Evolutionary conservation across 108 stramenopile species (phyloP).

Genomic region (Nitzschia sp.): DNA sequence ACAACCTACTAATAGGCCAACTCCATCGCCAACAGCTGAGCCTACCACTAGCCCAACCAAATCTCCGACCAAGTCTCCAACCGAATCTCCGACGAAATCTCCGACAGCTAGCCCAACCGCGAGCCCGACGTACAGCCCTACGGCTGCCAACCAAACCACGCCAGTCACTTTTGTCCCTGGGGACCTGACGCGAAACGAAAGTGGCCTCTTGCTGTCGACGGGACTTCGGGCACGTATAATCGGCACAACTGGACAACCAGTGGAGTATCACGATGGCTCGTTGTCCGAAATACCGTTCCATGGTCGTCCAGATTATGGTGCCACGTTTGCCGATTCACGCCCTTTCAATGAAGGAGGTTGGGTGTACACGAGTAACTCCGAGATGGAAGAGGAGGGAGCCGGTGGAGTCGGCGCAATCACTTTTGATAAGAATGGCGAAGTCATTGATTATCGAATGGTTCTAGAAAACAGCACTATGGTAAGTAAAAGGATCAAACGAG

Average conservation of each 20-base stretch:
- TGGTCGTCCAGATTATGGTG: conserved; percentile 49
- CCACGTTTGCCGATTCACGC: conserved; percentile 40
- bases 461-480: conserved; percentile 36
- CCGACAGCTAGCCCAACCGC: neutral
- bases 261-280: conserved; percentile 25
- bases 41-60: conserved; percentile 1
- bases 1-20: neutral
- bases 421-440: conserved; percentile 43
- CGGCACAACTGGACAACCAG: conserved; percentile 25
- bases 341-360: conserved; percentile 42
- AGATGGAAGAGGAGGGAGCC: conserved; percentile 26
- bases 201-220: conserved; percentile 25
- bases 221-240: conserved; percentile 30
- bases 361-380: conserved; percentile 66
- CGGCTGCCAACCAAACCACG: neutral
- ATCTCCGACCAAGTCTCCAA: conserved; percentile 4
- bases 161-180: conserved; percentile 27
- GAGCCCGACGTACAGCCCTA: neutral
- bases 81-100: neutral
- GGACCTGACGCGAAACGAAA: conserved; percentile 35
- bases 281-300: conserved; percentile 37
- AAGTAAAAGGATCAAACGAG: neutral
- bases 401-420: conserved; percentile 58
- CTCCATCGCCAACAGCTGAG: neutral
- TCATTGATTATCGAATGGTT: conserved; percentile 42